A percentile compares a stretch with the other conserved stretches of the same genome.
Evolutionary conservation across 2,329 filamentous ascomycete genomes (phyloP).

Genomic region (Talaromyces sp.): DNA sequence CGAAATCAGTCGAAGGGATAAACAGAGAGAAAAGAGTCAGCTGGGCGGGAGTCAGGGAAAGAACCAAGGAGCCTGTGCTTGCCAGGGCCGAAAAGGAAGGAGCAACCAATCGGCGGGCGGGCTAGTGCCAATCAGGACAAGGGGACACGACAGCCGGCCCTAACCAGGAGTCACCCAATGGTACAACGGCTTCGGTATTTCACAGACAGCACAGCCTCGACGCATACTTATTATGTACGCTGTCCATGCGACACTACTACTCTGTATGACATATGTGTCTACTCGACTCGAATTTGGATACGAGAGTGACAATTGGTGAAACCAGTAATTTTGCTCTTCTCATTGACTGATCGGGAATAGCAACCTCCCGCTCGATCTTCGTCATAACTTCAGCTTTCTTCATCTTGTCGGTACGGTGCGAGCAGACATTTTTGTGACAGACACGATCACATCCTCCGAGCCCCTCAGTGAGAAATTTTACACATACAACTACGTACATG

Average conservation of each 20-base stretch:
- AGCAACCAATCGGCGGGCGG: background rate
- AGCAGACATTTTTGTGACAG: background rate
- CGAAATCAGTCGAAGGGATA: background rate
- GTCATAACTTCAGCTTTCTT: background rate
- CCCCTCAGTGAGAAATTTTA: background rate
- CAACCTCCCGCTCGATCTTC: background rate
- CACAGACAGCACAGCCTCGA: background rate
- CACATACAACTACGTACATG: background rate
- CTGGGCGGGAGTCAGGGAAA: background rate
- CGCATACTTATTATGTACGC: background rate
- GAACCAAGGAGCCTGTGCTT: slow-evolving; percentile 4
- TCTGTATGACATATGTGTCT: background rate
- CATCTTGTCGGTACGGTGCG: background rate
- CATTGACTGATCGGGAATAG: background rate
- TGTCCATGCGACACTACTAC: background rate
- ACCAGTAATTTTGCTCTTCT: background rate
- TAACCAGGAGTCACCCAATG: background rate
- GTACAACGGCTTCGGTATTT: background rate
- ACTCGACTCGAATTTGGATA: background rate
- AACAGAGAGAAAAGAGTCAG: background rate
- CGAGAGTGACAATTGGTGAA: background rate
- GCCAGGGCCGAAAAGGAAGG: background rate
- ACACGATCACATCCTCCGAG: background rate
- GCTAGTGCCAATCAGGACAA: background rate
- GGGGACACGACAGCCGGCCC: slow-evolving; percentile 3